phyloP scores from a whole-genome alignment of 73 alveolate genomes.

The Paramecium sonneborni region DNA sequence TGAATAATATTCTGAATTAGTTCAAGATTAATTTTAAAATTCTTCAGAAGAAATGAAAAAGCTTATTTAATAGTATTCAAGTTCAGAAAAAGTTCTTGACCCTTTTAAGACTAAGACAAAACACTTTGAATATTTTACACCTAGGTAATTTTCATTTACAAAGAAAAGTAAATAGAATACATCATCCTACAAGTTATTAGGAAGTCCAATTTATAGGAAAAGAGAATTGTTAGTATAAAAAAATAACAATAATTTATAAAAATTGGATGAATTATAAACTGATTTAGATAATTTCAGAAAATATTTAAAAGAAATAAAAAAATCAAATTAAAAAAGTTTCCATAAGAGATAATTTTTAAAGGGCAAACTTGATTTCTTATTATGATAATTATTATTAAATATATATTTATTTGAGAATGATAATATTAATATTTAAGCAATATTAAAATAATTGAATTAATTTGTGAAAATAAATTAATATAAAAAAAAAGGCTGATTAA shows the following conservation, averaged over 20 bases:
- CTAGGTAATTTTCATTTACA: neutral
- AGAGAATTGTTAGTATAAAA: neutral
- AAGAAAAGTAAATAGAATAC: neutral
- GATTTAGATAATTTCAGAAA: neutral
- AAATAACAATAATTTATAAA: neutral
- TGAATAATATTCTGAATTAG: neutral
- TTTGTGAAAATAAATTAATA: neutral
- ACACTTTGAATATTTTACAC: neutral
- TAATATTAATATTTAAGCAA: neutral
- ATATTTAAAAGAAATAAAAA: neutral
- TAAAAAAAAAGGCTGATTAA: neutral
- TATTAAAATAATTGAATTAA: slow-evolving; percentile 6
- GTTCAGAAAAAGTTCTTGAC: neutral
- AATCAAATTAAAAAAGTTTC: neutral
- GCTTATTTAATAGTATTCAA: neutral
- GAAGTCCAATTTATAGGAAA: neutral
- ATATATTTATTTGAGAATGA: neutral
- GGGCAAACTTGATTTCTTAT: neutral
- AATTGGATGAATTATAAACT: neutral
- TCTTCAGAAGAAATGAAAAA: neutral
- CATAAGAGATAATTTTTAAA: neutral
- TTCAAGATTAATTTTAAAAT: neutral
- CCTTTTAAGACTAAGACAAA: neutral
- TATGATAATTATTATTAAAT: neutral
- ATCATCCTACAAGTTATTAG: neutral